phyloP scores from a whole-genome alignment of 192 early-diverging fungal species.

The Coemansia sp. region DNA sequence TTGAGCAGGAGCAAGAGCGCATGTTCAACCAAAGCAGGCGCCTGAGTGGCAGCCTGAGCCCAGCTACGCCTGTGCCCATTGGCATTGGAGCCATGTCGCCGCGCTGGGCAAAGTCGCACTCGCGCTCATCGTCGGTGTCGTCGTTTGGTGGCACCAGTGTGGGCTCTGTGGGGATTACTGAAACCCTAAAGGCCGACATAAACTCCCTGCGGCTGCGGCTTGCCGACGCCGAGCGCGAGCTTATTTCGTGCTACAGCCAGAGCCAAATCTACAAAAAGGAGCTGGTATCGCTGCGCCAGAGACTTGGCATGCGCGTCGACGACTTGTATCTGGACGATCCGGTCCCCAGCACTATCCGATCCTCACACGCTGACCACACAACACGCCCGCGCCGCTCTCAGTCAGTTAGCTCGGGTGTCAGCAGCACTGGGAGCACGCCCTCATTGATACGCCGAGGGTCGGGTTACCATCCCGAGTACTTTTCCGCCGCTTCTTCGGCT shows the following conservation, averaged over 20 bases:
- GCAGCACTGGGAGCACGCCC: conserved; percentile 42
- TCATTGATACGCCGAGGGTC: conserved; percentile 34
- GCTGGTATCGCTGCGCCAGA: conserved; percentile 51
- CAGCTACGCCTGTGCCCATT: conserved; percentile 19
- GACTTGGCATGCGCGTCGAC: conserved; percentile 53
- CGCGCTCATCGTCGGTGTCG: conserved; percentile 51
- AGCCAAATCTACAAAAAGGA: conserved; percentile 58
- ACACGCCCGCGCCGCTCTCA: conserved; percentile 50
- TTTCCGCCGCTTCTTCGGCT: conserved; percentile 15
- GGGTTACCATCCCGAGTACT: conserved; percentile 43
- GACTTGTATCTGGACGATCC: conserved; percentile 54
- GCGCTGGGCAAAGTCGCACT: conserved; percentile 43
- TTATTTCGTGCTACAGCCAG: conserved; percentile 53
- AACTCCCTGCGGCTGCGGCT: conserved; percentile 53
- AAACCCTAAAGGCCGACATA: conserved; percentile 54
- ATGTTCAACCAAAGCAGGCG: conserved; percentile 73
- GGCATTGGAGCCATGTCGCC: conserved; percentile 42
- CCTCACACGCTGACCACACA: conserved; percentile 11
- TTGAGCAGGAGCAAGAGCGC: conserved; percentile 91
- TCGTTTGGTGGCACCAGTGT: conserved; percentile 49
- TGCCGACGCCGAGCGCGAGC: conserved; percentile 51
- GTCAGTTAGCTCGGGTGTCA: conserved; percentile 50
- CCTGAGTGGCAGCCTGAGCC: conserved; percentile 78
- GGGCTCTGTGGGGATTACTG: conserved; percentile 45
- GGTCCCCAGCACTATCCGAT: conserved; percentile 40